phyloP scores from a whole-genome alignment of 139 green algal genomes.

The Diplosphaera chodatii region DNA sequence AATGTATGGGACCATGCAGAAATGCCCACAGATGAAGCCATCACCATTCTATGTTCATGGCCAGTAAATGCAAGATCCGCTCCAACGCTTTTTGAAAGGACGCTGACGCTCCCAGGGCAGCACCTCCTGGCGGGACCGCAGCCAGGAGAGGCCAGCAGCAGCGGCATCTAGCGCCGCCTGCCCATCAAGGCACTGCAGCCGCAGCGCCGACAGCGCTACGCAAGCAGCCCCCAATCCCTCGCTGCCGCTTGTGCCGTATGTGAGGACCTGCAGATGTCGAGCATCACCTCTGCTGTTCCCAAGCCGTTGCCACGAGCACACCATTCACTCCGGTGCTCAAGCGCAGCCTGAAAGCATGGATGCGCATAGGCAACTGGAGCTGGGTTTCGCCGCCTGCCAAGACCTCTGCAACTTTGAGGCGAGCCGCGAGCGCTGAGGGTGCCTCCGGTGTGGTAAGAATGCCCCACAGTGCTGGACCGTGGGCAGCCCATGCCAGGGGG shows the following conservation, averaged over 20 bases:
- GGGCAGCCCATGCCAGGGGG: background rate
- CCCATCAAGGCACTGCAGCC: background rate
- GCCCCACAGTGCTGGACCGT: background rate
- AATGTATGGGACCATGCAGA: too few species aligned
- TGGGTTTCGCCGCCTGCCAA: too few species aligned
- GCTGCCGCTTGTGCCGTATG: background rate
- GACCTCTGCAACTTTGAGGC: background rate
- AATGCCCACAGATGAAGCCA: too few species aligned
- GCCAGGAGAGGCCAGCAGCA: slow-evolving; percentile 11
- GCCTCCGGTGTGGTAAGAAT: background rate
- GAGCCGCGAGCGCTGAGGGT: background rate
- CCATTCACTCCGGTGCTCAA: too few species aligned
- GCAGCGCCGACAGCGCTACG: slow-evolving; percentile 10
- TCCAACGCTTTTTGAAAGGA: too few species aligned
- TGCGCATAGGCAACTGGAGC: too few species aligned
- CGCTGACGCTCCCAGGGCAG: too few species aligned
- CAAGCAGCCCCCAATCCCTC: background rate
- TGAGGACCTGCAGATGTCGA: background rate
- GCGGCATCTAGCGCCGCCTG: slow-evolving; percentile 24
- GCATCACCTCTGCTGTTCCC: too few species aligned
- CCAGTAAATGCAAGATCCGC: too few species aligned
- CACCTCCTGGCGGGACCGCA: slow-evolving; percentile 9
- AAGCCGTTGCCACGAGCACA: too few species aligned
- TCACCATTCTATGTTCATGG: too few species aligned
- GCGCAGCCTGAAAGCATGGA: too few species aligned